phyloP scores from a whole-genome alignment of 2,329 filamentous ascomycete species.

The Chaetomium olivaceum region DNA sequence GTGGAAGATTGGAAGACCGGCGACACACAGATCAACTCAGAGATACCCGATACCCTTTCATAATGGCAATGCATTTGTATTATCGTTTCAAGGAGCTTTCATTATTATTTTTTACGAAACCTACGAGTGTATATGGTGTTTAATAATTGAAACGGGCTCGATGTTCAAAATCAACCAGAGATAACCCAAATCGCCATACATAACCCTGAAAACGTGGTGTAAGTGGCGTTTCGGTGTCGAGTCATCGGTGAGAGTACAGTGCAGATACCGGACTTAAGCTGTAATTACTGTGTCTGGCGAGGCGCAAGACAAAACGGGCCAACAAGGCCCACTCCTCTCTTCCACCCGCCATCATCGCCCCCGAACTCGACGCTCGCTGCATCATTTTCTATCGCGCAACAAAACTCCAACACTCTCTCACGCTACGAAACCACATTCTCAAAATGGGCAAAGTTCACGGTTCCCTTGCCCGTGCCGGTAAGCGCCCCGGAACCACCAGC shows the following conservation, averaged over 20 bases:
- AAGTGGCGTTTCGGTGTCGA: slow-evolving; percentile 3
- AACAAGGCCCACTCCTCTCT: slow-evolving; percentile 4
- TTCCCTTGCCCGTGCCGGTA: slow-evolving; percentile 82
- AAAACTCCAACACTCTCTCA: slow-evolving; percentile 5
- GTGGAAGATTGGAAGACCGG: not conserved
- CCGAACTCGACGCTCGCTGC: not conserved
- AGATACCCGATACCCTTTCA: not conserved
- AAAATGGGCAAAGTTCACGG: slow-evolving; percentile 89
- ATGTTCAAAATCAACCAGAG: not conserved
- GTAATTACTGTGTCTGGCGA: not conserved
- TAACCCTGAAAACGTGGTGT: not conserved
- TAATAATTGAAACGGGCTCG: not conserved
- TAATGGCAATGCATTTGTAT: not conserved
- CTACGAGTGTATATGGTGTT: not conserved
- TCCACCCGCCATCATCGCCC: not conserved
- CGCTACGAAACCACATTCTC: slow-evolving; percentile 45
- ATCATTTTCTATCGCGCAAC: not conserved
- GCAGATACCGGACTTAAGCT: not conserved
- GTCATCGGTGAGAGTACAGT: slow-evolving; percentile 2
- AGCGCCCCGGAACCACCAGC: slow-evolving; percentile 21
- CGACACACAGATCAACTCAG: not conserved
- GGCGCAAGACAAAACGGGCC: not conserved
- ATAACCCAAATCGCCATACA: not conserved
- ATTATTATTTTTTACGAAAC: not conserved
- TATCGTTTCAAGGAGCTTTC: not conserved